A percentile compares a stretch with the other conserved stretches of the same genome.
Evolutionary conservation across 495 filamentous ascomycete genomes (phyloP).

Genomic region (Tuber brumale): DNA sequence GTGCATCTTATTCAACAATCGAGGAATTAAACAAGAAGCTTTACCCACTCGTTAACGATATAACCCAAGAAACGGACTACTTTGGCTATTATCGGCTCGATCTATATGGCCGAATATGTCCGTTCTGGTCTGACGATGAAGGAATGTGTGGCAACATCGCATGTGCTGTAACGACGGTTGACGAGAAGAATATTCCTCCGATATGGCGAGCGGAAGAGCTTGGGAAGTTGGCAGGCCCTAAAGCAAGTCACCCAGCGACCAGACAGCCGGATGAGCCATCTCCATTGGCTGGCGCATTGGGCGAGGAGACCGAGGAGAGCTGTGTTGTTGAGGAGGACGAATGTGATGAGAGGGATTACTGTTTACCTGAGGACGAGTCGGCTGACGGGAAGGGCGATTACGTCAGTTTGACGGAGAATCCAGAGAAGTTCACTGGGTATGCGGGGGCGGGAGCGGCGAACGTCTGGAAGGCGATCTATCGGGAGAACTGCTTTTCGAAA

Average conservation of each 20-base stretch:
- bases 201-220: slow-evolving; percentile 91
- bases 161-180: slow-evolving; percentile 91
- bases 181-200: slow-evolving; percentile 83
- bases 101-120: slow-evolving; percentile 90
- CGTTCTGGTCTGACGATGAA: slow-evolving; percentile 89
- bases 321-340: slow-evolving; percentile 97
- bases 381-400: slow-evolving; percentile 86
- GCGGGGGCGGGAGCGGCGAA: slow-evolving; percentile 71
- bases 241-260: slow-evolving; percentile 76
- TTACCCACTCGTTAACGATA: slow-evolving; percentile 67
- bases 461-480: slow-evolving; percentile 95
- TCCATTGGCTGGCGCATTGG: slow-evolving; percentile 75
- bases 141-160: slow-evolving; percentile 97
- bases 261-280: slow-evolving; percentile 60
- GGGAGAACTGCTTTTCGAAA: slow-evolving; percentile 93
- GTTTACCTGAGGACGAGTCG: slow-evolving; percentile 89
- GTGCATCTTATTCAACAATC: slow-evolving; percentile 83
- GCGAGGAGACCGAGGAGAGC: slow-evolving; percentile 82
- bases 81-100: slow-evolving; percentile 96
- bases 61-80: slow-evolving; percentile 87
- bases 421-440: slow-evolving; percentile 93
- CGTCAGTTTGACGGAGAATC: slow-evolving; percentile 86
- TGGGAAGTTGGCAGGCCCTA: slow-evolving; percentile 86
- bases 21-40: slow-evolving; percentile 73
- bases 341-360: slow-evolving; percentile 95